Conservation (phyloP, 441 rosid species). For the Gossypium gossypioides region DNA sequence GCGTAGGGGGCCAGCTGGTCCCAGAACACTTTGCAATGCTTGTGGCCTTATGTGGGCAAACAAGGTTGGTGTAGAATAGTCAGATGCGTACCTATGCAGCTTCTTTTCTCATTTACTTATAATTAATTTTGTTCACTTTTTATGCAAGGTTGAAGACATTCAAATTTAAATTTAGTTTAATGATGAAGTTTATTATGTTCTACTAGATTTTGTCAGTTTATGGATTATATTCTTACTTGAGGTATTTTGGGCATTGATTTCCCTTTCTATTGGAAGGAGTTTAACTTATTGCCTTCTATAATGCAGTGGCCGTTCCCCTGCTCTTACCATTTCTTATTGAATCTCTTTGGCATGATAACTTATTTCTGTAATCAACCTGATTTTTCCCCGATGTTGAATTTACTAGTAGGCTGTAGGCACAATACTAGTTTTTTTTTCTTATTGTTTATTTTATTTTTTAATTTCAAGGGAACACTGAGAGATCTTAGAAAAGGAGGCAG, state of each 20-base stretch:
- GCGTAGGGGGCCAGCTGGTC: constrained; percentile 43
- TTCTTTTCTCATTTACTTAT: not conserved
- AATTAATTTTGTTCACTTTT: not conserved
- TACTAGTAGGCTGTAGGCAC: no score
- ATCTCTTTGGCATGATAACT: constrained; percentile 4
- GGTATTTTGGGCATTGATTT: constrained; percentile 1
- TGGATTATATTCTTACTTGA: not conserved
- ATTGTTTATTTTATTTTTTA: not conserved
- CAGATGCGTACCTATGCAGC: not conserved
- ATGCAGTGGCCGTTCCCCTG: not conserved
- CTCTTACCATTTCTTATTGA: not conserved
- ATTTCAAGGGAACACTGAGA: constrained; percentile 45
- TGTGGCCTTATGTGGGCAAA: constrained; percentile 45
- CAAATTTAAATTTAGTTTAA: not conserved
- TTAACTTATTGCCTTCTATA: not conserved
- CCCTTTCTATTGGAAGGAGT: not conserved
- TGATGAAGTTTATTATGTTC: not conserved
- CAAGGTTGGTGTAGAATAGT: constrained; percentile 21
- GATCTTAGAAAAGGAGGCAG: constrained; percentile 42
- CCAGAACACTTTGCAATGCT: constrained; percentile 41
- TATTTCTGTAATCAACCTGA: not conserved
- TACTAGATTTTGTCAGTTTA: not conserved
- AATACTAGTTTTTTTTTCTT: constrained; percentile 5
- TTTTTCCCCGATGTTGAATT: not conserved
- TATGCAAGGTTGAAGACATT: not conserved